phyloP scores from a whole-genome alignment of 495 filamentous ascomycete species.

The Xylaria curta region DNA sequence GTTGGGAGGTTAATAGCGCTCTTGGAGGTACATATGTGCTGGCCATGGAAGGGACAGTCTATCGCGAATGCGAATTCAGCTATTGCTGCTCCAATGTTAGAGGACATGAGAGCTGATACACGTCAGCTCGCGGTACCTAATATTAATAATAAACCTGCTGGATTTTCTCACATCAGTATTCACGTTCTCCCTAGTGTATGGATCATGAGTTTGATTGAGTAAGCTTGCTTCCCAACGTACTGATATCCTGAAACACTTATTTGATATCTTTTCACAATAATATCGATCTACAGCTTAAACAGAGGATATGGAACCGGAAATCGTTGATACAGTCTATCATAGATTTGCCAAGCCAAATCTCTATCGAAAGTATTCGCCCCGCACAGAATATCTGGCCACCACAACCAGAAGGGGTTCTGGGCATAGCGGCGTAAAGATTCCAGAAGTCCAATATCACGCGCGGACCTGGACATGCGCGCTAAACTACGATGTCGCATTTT shows the following conservation, averaged over 20 bases:
- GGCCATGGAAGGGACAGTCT: constrained; percentile 28
- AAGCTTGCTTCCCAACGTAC: not conserved
- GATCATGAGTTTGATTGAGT: not conserved
- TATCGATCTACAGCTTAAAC: not conserved
- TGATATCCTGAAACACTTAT: not conserved
- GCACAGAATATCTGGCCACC: constrained; percentile 8
- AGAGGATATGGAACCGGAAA: not conserved
- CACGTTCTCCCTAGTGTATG: not conserved
- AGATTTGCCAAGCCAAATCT: not conserved
- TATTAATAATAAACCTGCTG: constrained; percentile 38
- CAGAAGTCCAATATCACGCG: not conserved
- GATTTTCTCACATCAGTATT: constrained; percentile 23
- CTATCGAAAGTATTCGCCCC: no score
- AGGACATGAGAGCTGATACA: constrained; percentile 34
- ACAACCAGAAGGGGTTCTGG: not conserved
- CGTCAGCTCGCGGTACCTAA: constrained; percentile 40
- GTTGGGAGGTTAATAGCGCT: constrained; percentile 22
- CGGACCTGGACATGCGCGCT: not conserved
- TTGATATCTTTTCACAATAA: not conserved
- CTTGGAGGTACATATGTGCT: constrained; percentile 24
- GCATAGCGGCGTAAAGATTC: not conserved
- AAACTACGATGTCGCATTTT: not conserved
- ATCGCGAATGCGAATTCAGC: constrained; percentile 27
- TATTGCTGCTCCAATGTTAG: constrained; percentile 37
- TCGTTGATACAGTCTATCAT: not conserved